These are phyloP conservation scores for Moesziomyces sp. DNA, from an alignment of 1,284 basidiomycete genomes.

Conservation along the genomic window DNA sequence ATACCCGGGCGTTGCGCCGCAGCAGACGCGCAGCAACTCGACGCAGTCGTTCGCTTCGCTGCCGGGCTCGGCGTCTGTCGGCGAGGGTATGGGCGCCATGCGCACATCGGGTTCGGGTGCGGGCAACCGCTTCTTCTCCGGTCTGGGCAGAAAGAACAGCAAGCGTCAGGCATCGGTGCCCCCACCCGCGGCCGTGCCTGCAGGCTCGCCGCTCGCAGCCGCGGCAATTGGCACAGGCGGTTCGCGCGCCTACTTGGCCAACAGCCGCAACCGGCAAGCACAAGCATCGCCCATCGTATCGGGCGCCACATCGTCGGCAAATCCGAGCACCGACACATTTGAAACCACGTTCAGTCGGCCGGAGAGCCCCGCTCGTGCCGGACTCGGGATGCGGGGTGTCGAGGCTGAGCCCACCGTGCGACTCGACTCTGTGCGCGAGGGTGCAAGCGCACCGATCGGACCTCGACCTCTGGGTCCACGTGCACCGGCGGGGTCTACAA, in stretches of 20 bases:
- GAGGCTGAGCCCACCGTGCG: neutral
- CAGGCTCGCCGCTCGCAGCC: slow-evolving; percentile 10
- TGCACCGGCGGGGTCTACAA: slow-evolving; percentile 8
- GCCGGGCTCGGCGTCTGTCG: slow-evolving; percentile 1
- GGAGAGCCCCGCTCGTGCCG: slow-evolving; percentile 23
- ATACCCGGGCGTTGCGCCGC: slow-evolving; percentile 46
- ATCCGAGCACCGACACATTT: slow-evolving; percentile 28
- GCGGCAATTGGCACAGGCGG: slow-evolving; percentile 20
- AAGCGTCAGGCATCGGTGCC: slow-evolving; percentile 26
- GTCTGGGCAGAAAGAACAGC: slow-evolving; percentile 37
- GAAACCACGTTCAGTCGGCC: slow-evolving; percentile 28
- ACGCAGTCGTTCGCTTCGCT: slow-evolving; percentile 26
- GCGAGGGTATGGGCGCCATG: slow-evolving; percentile 3
- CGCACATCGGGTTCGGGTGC: slow-evolving; percentile 11
- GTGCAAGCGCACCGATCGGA: neutral
- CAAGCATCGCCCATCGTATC: slow-evolving; percentile 5
- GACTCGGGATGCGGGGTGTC: neutral
- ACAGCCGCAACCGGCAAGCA: slow-evolving; percentile 17
- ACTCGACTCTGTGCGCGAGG: slow-evolving; percentile 9
- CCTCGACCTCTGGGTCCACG: slow-evolving; percentile 25
- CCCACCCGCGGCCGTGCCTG: neutral
- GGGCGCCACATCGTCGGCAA: neutral
- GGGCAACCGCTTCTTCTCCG: slow-evolving; percentile 43
- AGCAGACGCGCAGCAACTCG: slow-evolving; percentile 28
- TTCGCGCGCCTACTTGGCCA: slow-evolving; percentile 29